Evolutionary conservation across 2,329 filamentous ascomycete species (phyloP), one percentile per base, ranked within the genome.

Genomic region (Aspergillus pseudonomiae): DNA sequence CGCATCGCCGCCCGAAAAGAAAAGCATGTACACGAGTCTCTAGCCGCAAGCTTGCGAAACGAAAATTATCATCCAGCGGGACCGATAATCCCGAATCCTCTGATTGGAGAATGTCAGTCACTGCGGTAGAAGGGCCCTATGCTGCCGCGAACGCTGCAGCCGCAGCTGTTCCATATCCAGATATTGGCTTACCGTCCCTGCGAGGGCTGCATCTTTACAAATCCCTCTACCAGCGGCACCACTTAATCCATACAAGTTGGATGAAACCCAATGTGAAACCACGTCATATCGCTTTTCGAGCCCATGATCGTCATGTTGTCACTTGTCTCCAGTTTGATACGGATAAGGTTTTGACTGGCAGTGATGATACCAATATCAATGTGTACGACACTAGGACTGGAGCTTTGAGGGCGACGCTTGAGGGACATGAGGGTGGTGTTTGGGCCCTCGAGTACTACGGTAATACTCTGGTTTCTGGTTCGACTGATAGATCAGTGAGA

Each of bases 301-400:
- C 95, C 6, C 95, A 99, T 74, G 93, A 95, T 64, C 89, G 93
- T 39, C 94, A 98, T 80, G 95, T 99, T 65, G 96, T 99, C 59
- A 99, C 95, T 19, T 99, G 95, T 75, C 85, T 99, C 60, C 94
- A 99, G 76, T 99, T 99, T 72, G 95, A 99, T 74, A 92, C 94
- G 56, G 94, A 99, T 82, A 98, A 98, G 80, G 97, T 99, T 69
- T 86, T 99, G 69, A 99, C 95, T 1, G 95, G 95, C 30, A 98
- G 94, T 74, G 95, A 99, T 75, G 95, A 99, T 75, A 97, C 94
- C 4, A 89, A 97, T 66, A 99, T 99, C 72, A 94, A 99, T 72
- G 93, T 99, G 36, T 99, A 98, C 77, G 94, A 98, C 74, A 98
- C 95, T 14, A 96, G 95, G 80, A 97, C 94, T 0, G 95, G 95